Evolutionary conservation across 2,329 filamentous ascomycete genomes (phyloP).

Genomic region (Phaeosphaeriaceae sp.): DNA sequence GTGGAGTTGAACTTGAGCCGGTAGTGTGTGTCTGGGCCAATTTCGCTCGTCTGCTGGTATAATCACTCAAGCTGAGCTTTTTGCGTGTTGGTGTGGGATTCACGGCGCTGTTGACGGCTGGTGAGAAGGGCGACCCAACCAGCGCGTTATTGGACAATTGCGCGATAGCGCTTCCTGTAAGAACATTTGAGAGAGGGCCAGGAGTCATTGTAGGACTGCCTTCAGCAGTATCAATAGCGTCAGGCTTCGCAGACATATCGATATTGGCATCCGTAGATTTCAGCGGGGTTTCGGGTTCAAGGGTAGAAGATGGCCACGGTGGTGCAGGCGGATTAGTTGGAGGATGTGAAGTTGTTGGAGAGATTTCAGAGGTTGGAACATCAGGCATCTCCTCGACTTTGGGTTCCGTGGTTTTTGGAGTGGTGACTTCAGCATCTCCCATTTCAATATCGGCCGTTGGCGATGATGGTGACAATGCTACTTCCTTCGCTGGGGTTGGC

Average conservation of each 20-base stretch:
- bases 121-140: slow-evolving; percentile 42
- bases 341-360: slow-evolving; percentile 32
- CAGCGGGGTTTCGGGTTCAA: slow-evolving; percentile 15
- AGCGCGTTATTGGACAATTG: slow-evolving; percentile 36
- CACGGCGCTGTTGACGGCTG: slow-evolving; percentile 51
- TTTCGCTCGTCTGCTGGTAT: slow-evolving; percentile 54
- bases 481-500: slow-evolving; percentile 32
- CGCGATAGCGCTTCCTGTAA: slow-evolving; percentile 26
- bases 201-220: slow-evolving; percentile 29
- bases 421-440: slow-evolving; percentile 20
- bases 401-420: slow-evolving; percentile 20
- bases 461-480: slow-evolving; percentile 21
- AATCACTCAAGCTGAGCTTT: slow-evolving; percentile 60
- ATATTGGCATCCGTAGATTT: slow-evolving; percentile 34
- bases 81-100: slow-evolving; percentile 53
- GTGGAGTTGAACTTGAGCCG: slow-evolving; percentile 28
- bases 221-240: slow-evolving; percentile 25
- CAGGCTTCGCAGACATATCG: slow-evolving; percentile 38
- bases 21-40: slow-evolving; percentile 38
- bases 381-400: slow-evolving; percentile 41
- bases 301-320: slow-evolving; percentile 32
- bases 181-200: slow-evolving; percentile 27
- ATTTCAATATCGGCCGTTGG: slow-evolving; percentile 25
- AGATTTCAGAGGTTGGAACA: slow-evolving; percentile 25
- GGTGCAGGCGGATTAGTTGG: slow-evolving; percentile 44